These are phyloP conservation scores for Schizochytrium sp. DNA, from an alignment of 108 stramenopile species.

Conservation along the genomic window DNA sequence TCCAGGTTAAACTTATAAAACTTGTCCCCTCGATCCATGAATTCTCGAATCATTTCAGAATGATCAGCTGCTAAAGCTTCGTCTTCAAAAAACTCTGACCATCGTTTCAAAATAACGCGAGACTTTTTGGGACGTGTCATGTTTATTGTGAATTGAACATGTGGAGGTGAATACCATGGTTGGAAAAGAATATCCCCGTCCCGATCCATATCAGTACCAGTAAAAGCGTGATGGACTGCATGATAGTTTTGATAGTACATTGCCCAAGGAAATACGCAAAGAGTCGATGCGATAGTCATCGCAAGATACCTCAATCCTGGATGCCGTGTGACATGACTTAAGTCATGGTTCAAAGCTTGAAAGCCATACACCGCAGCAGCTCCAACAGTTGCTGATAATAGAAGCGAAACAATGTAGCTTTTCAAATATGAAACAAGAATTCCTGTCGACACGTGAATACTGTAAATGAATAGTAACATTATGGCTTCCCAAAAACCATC, in stretches of 20 bases:
- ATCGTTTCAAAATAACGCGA: neutral
- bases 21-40: neutral
- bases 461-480: neutral
- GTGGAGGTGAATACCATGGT: conserved; percentile 54
- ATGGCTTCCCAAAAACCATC: neutral
- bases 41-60: neutral
- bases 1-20: neutral
- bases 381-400: neutral
- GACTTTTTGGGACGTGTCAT: neutral
- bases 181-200: conserved; percentile 55
- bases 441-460: neutral
- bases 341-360: conserved; percentile 54
- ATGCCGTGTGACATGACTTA: conserved; percentile 4
- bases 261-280: conserved; percentile 50
- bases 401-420: neutral
- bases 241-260: conserved; percentile 53
- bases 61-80: neutral
- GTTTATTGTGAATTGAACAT: neutral
- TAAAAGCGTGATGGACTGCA: conserved; percentile 40
- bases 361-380: conserved; percentile 21
- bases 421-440: neutral
- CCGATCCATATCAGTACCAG: conserved; percentile 39
- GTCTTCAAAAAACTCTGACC: conserved; percentile 58
- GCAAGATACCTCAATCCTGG: conserved; percentile 4
- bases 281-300: conserved; percentile 3